A percentile compares a stretch with the other conserved stretches of the same genome.
These are phyloP conservation scores for Pleurotus pulmonarius DNA, from an alignment of 768 basidiomycete species.

Conservation along the genomic window DNA sequence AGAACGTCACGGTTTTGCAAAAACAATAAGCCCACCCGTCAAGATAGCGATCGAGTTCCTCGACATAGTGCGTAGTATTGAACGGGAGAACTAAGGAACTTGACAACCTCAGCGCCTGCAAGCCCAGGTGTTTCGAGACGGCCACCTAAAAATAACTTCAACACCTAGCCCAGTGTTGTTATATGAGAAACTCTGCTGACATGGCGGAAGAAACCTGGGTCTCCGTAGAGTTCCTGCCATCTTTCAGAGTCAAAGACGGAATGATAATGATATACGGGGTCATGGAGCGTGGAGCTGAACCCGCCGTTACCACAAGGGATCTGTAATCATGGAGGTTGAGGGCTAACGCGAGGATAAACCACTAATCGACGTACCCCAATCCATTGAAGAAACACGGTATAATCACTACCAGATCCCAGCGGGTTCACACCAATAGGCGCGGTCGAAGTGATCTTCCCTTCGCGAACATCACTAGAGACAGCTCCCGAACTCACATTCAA, in stretches of 20 bases:
- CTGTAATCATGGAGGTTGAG: conserved; percentile 13
- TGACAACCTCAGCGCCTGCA: conserved; percentile 50
- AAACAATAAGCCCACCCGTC: conserved; percentile 31
- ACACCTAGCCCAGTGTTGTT: neutral
- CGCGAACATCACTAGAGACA: conserved; percentile 12
- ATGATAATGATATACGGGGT: conserved; percentile 59
- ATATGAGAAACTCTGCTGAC: conserved; percentile 24
- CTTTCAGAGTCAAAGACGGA: conserved; percentile 54
- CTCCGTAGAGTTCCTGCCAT: conserved; percentile 63
- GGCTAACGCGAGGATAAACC: neutral
- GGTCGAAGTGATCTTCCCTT: conserved; percentile 3
- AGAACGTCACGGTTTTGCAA: neutral
- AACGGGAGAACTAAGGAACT: conserved; percentile 56
- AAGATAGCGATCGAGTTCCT: conserved; percentile 51
- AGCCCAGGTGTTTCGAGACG: conserved; percentile 19
- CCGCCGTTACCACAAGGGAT: conserved; percentile 43
- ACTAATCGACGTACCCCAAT: conserved; percentile 10
- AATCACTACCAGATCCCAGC: conserved; percentile 71
- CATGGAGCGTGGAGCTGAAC: conserved; percentile 30
- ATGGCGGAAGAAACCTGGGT: conserved; percentile 59
- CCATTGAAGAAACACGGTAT: conserved; percentile 33
- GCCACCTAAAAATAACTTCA: conserved; percentile 18
- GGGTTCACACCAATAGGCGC: conserved; percentile 33
- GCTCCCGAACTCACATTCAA: neutral
- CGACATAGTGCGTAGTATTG: conserved; percentile 66